These are phyloP conservation scores for Begonia masoniana DNA, from an alignment of 306 rosid species.

Conservation along the genomic window DNA sequence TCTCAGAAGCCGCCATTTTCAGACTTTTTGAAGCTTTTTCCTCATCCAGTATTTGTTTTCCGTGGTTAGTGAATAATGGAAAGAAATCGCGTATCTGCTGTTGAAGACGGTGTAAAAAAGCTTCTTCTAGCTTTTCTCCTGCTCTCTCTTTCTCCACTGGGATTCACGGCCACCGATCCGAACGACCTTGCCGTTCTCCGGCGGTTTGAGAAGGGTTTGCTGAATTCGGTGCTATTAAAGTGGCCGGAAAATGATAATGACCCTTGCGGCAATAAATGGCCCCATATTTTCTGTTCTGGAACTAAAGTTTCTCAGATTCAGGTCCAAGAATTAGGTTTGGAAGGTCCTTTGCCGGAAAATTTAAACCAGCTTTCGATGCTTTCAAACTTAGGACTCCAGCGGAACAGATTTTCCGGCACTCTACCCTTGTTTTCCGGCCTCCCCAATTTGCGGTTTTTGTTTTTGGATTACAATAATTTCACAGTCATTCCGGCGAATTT, in stretches of 20 bases:
- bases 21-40: slow-evolving; percentile 17
- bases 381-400: slow-evolving; percentile 64
- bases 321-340: slow-evolving; percentile 41
- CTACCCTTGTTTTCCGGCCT: slow-evolving; percentile 56
- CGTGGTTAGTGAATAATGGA: slow-evolving; percentile 18
- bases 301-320: slow-evolving; percentile 65
- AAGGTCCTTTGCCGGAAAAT: slow-evolving; percentile 56
- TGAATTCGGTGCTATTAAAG: slow-evolving; percentile 52
- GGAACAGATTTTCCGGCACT: slow-evolving; percentile 46
- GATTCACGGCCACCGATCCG: slow-evolving; percentile 39
- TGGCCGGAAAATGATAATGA: slow-evolving; percentile 57
- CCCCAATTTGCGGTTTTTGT: slow-evolving; percentile 30
- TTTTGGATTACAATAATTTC: slow-evolving; percentile 54
- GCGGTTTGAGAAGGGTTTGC: slow-evolving; percentile 40
- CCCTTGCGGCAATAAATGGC: slow-evolving; percentile 69
- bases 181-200: slow-evolving; percentile 44
- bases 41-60: slow-evolving; percentile 1
- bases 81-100: slow-evolving; percentile 19
- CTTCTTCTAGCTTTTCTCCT: slow-evolving; percentile 8
- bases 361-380: slow-evolving; percentile 57
- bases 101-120: slow-evolving; percentile 16
- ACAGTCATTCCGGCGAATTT: slow-evolving; percentile 61
- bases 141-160: slow-evolving; percentile 17
- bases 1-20: slow-evolving; percentile 13
- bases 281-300: slow-evolving; percentile 40